A percentile compares a stretch with the other conserved stretches of the same genome.
Conservation (phyloP, 2,329 filamentous ascomycete species). For the Colletotrichum shisoi region DNA sequence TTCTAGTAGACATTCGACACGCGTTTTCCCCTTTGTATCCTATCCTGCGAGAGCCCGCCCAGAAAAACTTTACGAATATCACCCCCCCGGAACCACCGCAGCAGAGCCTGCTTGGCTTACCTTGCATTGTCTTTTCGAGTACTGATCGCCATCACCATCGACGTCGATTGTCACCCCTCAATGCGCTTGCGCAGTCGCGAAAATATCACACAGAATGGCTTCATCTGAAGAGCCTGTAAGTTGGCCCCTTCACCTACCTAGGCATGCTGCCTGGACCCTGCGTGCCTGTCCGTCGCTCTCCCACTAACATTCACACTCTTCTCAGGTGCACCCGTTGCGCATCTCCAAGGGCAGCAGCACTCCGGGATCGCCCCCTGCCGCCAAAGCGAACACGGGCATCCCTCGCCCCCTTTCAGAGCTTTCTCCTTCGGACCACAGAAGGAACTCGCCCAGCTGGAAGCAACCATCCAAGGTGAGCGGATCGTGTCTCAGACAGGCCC, state of each 20-base stretch:
- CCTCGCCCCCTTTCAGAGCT: constrained; percentile 88
- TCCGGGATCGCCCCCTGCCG: constrained; percentile 67
- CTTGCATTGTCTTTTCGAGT: constrained; percentile 19
- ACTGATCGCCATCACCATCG: constrained; percentile 18
- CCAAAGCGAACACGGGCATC: constrained; percentile 67
- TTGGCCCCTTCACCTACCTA: neutral
- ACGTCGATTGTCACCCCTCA: constrained; percentile 10
- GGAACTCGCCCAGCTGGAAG: constrained; percentile 93
- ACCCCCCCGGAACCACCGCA: constrained; percentile 9
- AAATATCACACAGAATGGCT: constrained; percentile 36
- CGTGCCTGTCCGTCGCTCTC: neutral
- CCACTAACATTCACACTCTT: constrained; percentile 12
- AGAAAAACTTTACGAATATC: constrained; percentile 7
- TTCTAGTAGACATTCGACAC: constrained; percentile 32
- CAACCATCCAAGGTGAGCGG: constrained; percentile 75
- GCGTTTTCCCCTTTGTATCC: constrained; percentile 35
- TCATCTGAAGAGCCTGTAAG: constrained; percentile 39
- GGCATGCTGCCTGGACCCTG: neutral
- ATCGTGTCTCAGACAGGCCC: constrained; percentile 40
- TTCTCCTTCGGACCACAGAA: constrained; percentile 81
- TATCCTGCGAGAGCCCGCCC: constrained; percentile 23
- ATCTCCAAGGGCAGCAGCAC: constrained; percentile 71
- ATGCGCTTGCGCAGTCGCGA: constrained; percentile 29
- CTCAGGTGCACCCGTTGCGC: constrained; percentile 77
- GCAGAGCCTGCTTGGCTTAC: constrained; percentile 17